Evolutionary conservation across 1,284 basidiomycete species (phyloP).

Genomic region (Mycena sp.): DNA sequence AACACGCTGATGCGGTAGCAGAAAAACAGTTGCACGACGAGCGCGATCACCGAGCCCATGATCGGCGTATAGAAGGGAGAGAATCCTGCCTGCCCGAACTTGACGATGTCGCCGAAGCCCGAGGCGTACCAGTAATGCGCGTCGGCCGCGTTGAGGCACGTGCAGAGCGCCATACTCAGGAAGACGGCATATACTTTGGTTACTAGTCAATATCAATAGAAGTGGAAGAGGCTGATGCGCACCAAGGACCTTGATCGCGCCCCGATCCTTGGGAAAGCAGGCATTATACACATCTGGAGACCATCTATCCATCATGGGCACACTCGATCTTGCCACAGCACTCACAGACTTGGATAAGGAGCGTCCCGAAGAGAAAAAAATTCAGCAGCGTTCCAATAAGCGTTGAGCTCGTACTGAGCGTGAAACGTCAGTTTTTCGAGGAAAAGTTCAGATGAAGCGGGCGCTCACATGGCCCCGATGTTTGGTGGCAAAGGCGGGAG

Average conservation of each 20-base stretch:
- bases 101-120: conserved; percentile 33
- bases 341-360: conserved; percentile 29
- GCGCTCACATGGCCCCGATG: background rate
- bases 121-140: conserved; percentile 35
- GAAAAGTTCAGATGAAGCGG: background rate
- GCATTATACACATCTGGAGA: conserved; percentile 28
- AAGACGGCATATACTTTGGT: conserved; percentile 30
- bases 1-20: conserved; percentile 35
- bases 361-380: conserved; percentile 25
- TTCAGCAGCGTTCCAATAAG: conserved; percentile 27
- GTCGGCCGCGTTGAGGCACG: conserved; percentile 30
- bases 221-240: background rate
- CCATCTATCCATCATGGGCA: background rate
- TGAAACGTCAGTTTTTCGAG: background rate
- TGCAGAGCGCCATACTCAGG: conserved; percentile 27
- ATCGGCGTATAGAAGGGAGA: conserved; percentile 35
- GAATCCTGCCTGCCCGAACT: conserved; percentile 26
- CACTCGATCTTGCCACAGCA: background rate
- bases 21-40: conserved; percentile 35
- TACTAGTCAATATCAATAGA: background rate
- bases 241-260: conserved; percentile 30
- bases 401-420: conserved; percentile 11
- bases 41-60: conserved; percentile 29
- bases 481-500: conserved; percentile 2
- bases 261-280: conserved; percentile 31